Conservation (phyloP, 2,329 filamentous ascomycete species). For the Mariannaea elegans region DNA sequence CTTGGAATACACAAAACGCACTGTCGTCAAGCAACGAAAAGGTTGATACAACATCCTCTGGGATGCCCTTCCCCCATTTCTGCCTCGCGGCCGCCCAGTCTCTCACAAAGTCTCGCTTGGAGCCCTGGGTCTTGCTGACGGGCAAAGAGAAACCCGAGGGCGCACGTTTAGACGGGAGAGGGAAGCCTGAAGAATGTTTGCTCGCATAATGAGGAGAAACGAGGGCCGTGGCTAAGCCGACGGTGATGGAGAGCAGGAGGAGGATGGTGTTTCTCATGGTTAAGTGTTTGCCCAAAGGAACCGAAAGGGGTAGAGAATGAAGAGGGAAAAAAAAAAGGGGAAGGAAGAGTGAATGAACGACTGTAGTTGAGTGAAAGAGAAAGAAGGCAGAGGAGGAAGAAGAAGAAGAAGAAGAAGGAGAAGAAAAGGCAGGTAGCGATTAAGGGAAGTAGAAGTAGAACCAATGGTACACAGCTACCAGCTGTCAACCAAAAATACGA, state of each 20-base stretch:
- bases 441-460: background rate
- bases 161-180: background rate
- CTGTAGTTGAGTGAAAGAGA: background rate
- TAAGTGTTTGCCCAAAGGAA: background rate
- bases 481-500: slow-evolving; percentile 20
- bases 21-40: slow-evolving; percentile 44
- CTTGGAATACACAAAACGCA: slow-evolving; percentile 16
- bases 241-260: slow-evolving; percentile 23
- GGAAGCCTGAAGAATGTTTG: background rate
- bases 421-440: background rate
- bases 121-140: slow-evolving; percentile 31
- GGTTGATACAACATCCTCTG: slow-evolving; percentile 27
- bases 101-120: slow-evolving; percentile 43
- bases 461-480: background rate
- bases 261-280: slow-evolving; percentile 31
- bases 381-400: background rate
- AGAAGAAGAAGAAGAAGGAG: background rate
- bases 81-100: slow-evolving; percentile 46
- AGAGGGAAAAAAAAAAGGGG: background rate
- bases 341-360: background rate
- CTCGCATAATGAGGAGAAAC: slow-evolving; percentile 17
- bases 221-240: slow-evolving; percentile 23
- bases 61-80: slow-evolving; percentile 46
- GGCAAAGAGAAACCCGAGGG: slow-evolving; percentile 42
- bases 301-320: background rate